Evolutionary conservation across 2,329 filamentous ascomycete species (phyloP).

Genomic region (Phyllosticta paracitricarpa): DNA sequence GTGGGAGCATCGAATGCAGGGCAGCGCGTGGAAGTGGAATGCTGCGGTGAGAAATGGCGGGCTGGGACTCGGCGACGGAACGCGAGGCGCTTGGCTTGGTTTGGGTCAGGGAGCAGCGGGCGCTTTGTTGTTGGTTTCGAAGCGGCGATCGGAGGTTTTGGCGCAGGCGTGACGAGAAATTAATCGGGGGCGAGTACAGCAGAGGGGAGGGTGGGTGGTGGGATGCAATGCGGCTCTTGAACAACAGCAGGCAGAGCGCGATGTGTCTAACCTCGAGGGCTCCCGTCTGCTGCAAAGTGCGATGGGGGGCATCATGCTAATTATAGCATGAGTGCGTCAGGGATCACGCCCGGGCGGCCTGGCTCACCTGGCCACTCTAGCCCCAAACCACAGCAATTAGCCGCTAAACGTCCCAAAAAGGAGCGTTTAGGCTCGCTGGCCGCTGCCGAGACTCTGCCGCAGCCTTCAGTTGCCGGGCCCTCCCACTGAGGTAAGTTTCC

Average conservation of each 20-base stretch:
- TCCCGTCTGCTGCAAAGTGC: too few relatives aligned
- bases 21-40: slow-evolving; percentile 1
- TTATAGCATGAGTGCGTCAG: neutral
- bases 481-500: neutral
- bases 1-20: slow-evolving; percentile 6
- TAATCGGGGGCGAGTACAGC: neutral
- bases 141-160: neutral
- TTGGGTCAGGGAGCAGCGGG: neutral
- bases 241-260: slow-evolving; percentile 4
- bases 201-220: neutral
- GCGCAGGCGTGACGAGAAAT: neutral
- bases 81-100: slow-evolving; percentile 5
- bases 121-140: slow-evolving; percentile 6
- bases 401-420: neutral
- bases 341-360: neutral
- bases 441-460: neutral
- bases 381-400: neutral
- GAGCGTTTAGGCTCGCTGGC: neutral
- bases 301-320: neutral
- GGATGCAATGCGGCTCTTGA: slow-evolving; percentile 11
- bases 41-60: neutral
- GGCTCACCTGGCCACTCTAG: neutral
- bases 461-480: neutral
- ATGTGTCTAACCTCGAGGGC: neutral
- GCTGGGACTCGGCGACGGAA: slow-evolving; percentile 2